Percentiles rank a stretch among this genome's conserved stretches.
These are phyloP conservation scores for Nasturtium officinale DNA, from an alignment of 345 rosid species.

Conservation along the genomic window DNA sequence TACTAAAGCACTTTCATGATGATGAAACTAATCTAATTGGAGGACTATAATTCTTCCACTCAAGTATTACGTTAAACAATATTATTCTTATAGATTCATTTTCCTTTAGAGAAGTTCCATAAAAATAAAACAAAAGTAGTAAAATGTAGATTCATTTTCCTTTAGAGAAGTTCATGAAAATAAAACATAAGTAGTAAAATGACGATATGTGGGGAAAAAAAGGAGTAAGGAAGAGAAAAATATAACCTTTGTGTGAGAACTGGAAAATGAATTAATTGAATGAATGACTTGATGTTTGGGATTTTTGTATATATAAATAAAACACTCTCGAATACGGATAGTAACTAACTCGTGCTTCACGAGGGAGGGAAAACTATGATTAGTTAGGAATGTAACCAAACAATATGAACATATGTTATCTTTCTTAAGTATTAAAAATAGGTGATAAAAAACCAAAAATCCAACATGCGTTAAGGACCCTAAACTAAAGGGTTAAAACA, in stretches of 20 bases:
- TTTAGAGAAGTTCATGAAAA: no score
- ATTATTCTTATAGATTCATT: constrained; percentile 1
- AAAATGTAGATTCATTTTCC: no score
- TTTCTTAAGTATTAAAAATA: no score
- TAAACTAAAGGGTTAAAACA: no score
- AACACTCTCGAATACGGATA: background rate
- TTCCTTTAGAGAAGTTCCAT: background rate
- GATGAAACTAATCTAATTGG: constrained; percentile 10
- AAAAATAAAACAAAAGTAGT: no score
- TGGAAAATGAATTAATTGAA: constrained; percentile 7
- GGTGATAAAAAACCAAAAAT: no score
- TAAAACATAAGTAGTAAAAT: background rate
- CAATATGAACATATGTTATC: background rate
- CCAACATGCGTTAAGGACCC: no score
- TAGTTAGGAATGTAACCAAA: constrained; percentile 23
- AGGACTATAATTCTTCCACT: constrained; percentile 4
- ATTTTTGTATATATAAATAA: constrained; percentile 9
- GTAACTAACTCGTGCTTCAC: constrained; percentile 40
- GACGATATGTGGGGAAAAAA: background rate
- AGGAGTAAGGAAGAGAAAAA: background rate
- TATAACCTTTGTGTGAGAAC: constrained; percentile 29
- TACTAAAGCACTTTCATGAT: background rate
- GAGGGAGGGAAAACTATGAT: constrained; percentile 20
- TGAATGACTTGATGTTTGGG: constrained; percentile 19
- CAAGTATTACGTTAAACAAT: background rate